Percentiles rank a stretch among this genome's conserved stretches.
Evolutionary conservation across 83 land plant species (phyloP).

Genomic region (Diphasiastrum complanatum): DNA sequence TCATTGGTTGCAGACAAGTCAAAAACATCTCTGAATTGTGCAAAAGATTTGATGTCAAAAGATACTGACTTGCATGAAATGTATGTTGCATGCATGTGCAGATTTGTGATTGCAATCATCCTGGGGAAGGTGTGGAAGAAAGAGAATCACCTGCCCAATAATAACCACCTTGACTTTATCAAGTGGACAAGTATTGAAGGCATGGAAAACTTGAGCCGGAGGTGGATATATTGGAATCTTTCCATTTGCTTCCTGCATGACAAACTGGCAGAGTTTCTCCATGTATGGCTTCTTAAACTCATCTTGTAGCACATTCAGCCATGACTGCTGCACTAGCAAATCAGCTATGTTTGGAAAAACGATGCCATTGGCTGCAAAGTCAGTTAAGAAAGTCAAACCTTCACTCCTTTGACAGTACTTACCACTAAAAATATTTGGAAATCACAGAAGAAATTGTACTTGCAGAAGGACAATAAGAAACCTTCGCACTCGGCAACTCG

Average conservation of each 20-base stretch:
- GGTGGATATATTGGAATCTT: conserved; percentile 72
- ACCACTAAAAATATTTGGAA: not conserved
- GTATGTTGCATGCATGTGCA: no score
- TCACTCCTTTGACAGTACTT: not conserved
- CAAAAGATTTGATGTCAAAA: no score
- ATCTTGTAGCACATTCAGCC: conserved; percentile 58
- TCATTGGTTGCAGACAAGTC: no score
- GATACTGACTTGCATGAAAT: no score
- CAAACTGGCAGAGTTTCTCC: conserved; percentile 51
- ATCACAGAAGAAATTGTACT: not conserved
- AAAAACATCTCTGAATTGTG: no score
- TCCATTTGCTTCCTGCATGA: conserved; percentile 54
- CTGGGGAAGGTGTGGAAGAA: no score
- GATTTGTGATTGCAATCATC: no score
- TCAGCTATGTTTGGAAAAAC: conserved; percentile 52
- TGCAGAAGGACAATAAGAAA: conserved; percentile 4
- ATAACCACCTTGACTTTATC: conserved; percentile 77
- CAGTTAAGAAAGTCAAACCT: not conserved
- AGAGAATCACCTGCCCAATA: conserved; percentile 68
- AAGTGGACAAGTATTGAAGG: conserved; percentile 77
- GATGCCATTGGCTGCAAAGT: conserved; percentile 36
- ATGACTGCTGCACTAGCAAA: conserved; percentile 70
- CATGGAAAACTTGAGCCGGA: conserved; percentile 62
- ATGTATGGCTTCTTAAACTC: conserved; percentile 83
- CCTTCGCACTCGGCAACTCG: conserved; percentile 43